phyloP scores from a whole-genome alignment of 768 basidiomycete genomes.

The Tricholoma terreum region DNA sequence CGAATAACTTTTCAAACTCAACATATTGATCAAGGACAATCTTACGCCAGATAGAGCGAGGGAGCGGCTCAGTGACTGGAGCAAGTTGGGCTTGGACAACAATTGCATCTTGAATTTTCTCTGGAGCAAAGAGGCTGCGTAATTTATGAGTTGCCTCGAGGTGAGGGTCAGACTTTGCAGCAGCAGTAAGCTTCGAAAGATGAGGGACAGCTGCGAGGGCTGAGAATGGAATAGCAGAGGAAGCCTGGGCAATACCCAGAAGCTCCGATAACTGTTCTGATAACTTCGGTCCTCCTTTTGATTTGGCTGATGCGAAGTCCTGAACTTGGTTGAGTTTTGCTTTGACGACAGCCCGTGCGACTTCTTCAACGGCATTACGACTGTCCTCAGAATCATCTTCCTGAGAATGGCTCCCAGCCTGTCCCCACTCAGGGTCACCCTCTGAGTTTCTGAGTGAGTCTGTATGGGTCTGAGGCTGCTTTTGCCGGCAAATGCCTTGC shows the following conservation, averaged over 20 bases:
- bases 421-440: background rate
- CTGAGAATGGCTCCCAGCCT: background rate
- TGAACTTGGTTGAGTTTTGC: background rate
- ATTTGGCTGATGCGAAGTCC: background rate
- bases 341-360: background rate
- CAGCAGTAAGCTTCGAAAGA: conserved; percentile 4
- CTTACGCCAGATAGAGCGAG: background rate
- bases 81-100: background rate
- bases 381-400: background rate
- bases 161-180: conserved; percentile 10
- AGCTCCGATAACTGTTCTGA: background rate
- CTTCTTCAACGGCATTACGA: background rate
- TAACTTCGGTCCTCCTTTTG: background rate
- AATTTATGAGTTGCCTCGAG: conserved; percentile 10
- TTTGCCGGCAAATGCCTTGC: too few species aligned
- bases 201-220: conserved; percentile 14
- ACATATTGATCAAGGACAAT: background rate
- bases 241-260: background rate
- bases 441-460: background rate
- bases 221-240: conserved; percentile 1
- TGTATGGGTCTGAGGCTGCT: too few species aligned
- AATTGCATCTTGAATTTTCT: conserved; percentile 10
- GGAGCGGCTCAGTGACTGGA: background rate
- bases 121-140: background rate
- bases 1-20: background rate